Conservation (phyloP, 2,329 filamentous ascomycete genomes). For the Fusarium mangiferae region DNA sequence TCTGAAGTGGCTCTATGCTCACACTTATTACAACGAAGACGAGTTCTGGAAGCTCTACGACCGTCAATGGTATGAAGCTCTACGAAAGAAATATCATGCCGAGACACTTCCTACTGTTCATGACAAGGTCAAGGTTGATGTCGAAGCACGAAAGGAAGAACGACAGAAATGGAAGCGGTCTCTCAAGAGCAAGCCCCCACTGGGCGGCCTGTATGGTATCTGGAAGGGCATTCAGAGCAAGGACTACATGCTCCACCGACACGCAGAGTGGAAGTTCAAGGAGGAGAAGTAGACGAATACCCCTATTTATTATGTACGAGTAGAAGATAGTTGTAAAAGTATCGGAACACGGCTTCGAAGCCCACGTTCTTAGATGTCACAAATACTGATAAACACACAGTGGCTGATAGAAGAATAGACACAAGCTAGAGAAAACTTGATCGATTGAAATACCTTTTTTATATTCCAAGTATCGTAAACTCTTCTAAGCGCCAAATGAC, state of each 20-base stretch:
- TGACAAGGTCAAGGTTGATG: constrained; percentile 73
- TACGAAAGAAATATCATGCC: constrained; percentile 72
- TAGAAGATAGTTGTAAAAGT: constrained; percentile 18
- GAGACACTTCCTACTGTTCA: constrained; percentile 72
- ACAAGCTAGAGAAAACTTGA: neutral
- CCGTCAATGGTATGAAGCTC: constrained; percentile 67
- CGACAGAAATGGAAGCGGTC: constrained; percentile 53
- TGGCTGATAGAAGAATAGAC: constrained; percentile 8
- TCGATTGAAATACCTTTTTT: constrained; percentile 32
- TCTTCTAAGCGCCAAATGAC: constrained; percentile 34
- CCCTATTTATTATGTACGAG: constrained; percentile 23
- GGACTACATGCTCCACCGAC: constrained; percentile 65
- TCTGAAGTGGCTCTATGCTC: constrained; percentile 88
- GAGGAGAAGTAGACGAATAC: constrained; percentile 40
- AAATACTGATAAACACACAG: neutral
- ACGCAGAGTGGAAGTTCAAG: constrained; percentile 65
- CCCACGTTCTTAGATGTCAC: neutral
- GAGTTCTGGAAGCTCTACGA: constrained; percentile 76
- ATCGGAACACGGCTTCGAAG: neutral
- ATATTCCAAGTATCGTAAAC: constrained; percentile 36
- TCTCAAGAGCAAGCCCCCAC: constrained; percentile 62
- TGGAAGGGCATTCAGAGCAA: constrained; percentile 67
- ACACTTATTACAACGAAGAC: constrained; percentile 81
- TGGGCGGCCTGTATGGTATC: constrained; percentile 70
- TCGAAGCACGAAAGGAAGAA: constrained; percentile 55